Conservation (phyloP, 805 yeast genomes). For the Yamadazyma kitorensis region DNA sequence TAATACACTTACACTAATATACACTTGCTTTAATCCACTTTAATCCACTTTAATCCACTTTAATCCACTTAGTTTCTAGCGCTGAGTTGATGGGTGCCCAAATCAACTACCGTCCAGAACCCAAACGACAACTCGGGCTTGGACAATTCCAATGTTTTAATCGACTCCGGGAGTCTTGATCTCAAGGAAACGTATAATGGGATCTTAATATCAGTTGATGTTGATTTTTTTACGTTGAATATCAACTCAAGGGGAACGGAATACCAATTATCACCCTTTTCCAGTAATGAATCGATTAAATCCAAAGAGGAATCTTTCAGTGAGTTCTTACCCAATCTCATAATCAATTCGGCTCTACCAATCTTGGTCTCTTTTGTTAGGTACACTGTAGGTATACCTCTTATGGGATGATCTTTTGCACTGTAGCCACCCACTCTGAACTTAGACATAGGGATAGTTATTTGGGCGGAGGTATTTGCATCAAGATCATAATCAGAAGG, state of each 20-base stretch:
- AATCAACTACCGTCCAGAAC: constrained; percentile 21
- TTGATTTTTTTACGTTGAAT: constrained; percentile 2
- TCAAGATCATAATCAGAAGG: constrained; percentile 16
- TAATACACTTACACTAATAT: constrained; percentile 15
- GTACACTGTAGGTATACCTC: constrained; percentile 33
- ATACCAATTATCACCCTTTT: constrained; percentile 32
- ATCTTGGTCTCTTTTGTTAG: constrained; percentile 26
- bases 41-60: no score
- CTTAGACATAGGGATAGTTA: constrained; percentile 25
- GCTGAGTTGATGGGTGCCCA: no score
- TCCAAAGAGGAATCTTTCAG: constrained; percentile 12
- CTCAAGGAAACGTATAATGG: constrained; percentile 31
- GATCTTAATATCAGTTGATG: constrained; percentile 14
- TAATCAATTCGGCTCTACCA: constrained; percentile 29
- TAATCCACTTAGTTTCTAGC: no score
- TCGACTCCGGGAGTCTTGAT: constrained; percentile 22
- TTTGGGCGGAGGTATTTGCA: constrained; percentile 6
- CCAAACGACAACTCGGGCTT: constrained; percentile 21
- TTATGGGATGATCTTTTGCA: constrained; percentile 20
- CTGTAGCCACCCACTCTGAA: constrained; percentile 19
- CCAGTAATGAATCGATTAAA: constrained; percentile 18
- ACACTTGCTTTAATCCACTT: no score
- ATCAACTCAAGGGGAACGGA: constrained; percentile 28
- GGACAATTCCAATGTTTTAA: constrained; percentile 13
- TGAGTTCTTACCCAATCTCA: constrained; percentile 17